Evolutionary conservation across 768 basidiomycete genomes (phyloP).

Genomic region (Strobilomyces echinocephalus): DNA sequence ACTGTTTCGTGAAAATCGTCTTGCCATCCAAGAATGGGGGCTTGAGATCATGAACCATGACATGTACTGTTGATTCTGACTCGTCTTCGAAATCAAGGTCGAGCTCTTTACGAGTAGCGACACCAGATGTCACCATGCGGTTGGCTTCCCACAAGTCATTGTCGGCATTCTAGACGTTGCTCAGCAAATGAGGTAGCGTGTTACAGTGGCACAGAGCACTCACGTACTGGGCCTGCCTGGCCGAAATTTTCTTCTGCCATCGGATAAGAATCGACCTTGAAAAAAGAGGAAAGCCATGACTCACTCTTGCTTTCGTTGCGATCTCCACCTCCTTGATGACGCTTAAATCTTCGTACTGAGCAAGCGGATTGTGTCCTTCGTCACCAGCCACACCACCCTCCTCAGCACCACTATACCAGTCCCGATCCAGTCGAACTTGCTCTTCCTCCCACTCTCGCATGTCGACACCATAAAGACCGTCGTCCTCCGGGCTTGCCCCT

Average conservation of each 20-base stretch:
- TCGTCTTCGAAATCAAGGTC: constrained; percentile 97
- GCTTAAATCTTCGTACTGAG: constrained; percentile 87
- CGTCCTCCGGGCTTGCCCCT: constrained; percentile 68
- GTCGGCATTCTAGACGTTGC: constrained; percentile 73
- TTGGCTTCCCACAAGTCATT: constrained; percentile 99
- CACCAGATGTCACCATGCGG: constrained; percentile 94
- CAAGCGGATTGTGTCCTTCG: constrained; percentile 87
- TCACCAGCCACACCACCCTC: constrained; percentile 83
- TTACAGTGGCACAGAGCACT: constrained; percentile 25
- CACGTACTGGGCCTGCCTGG: constrained; percentile 94
- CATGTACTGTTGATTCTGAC: constrained; percentile 92
- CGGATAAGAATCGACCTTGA: constrained; percentile 13
- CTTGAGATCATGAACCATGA: constrained; percentile 95
- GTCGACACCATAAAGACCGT: constrained; percentile 60
- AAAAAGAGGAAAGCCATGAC: constrained; percentile 21
- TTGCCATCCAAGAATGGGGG: constrained; percentile 98
- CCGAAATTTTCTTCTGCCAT: constrained; percentile 78
- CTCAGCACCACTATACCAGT: constrained; percentile 94
- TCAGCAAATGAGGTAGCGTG: constrained; percentile 15
- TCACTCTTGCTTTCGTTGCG: constrained; percentile 66
- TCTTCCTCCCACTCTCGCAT: constrained; percentile 97
- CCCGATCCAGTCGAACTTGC: constrained; percentile 83
- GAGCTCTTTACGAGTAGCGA: constrained; percentile 79
- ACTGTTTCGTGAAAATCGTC: constrained; percentile 91
- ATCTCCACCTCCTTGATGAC: constrained; percentile 68